These are phyloP conservation scores for Viscum album DNA, from an alignment of 177 flowering plant genomes.

Conservation along the genomic window DNA sequence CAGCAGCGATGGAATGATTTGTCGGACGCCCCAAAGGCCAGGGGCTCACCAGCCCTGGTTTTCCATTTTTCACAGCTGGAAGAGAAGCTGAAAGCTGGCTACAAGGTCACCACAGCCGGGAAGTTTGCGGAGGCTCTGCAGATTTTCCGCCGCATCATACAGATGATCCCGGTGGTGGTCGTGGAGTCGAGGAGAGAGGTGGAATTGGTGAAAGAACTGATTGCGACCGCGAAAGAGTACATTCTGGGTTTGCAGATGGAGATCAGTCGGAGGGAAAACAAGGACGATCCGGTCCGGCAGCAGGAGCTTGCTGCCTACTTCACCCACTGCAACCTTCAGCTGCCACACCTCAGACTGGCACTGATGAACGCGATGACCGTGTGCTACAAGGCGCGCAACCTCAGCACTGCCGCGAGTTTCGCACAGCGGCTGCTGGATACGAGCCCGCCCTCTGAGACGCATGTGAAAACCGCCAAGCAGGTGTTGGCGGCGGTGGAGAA, in stretches of 20 bases:
- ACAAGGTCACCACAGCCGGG: conserved; percentile 60
- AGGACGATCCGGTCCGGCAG: conserved; percentile 48
- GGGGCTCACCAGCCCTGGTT: conserved; percentile 62
- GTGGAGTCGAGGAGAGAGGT: conserved; percentile 77
- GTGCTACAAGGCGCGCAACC: conserved; percentile 59
- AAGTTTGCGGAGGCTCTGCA: conserved; percentile 59
- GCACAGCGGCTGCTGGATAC: conserved; percentile 61
- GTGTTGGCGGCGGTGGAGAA: conserved; percentile 54
- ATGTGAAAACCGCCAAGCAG: conserved; percentile 54
- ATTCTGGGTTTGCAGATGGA: conserved; percentile 64
- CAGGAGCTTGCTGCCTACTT: conserved; percentile 84
- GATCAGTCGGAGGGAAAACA: conserved; percentile 44
- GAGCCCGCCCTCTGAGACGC: conserved; percentile 51
- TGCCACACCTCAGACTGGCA: conserved; percentile 59
- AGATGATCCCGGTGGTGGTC: conserved; percentile 59
- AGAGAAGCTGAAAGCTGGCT: conserved; percentile 56
- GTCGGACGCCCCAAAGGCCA: conserved; percentile 50
- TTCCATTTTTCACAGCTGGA: conserved; percentile 50
- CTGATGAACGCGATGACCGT: conserved; percentile 48
- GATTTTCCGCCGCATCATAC: conserved; percentile 45
- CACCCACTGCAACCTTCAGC: conserved; percentile 75
- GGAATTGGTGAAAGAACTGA: conserved; percentile 70
- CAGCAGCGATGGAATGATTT: conserved; percentile 65
- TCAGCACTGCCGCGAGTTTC: conserved; percentile 50
- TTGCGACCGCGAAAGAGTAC: conserved; percentile 54